phyloP scores from a whole-genome alignment of 805 yeast species.

The Candida anglica region DNA sequence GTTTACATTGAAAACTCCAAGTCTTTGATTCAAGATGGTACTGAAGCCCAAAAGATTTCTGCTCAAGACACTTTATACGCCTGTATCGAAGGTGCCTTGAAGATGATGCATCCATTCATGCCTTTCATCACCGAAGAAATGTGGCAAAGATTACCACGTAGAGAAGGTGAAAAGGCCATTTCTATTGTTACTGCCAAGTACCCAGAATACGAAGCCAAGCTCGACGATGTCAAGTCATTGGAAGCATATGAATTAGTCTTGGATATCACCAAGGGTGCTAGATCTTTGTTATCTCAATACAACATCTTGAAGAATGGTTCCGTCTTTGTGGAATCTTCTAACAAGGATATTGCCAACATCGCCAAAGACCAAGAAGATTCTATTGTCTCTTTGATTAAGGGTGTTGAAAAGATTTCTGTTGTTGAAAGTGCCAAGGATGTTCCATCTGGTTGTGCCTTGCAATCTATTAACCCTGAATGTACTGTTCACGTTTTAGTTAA shows the following conservation, averaged over 20 bases:
- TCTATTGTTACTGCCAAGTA: slow-evolving; percentile 77
- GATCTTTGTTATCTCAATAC: slow-evolving; percentile 90
- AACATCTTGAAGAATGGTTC: slow-evolving; percentile 84
- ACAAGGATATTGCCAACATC: slow-evolving; percentile 44
- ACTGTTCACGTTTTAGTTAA: slow-evolving; percentile 88
- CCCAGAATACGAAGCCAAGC: slow-evolving; percentile 63
- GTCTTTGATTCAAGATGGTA: slow-evolving; percentile 86
- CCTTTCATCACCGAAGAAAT: slow-evolving; percentile 95
- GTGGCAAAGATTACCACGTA: slow-evolving; percentile 97
- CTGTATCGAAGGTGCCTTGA: slow-evolving; percentile 86
- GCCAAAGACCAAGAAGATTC: slow-evolving; percentile 73
- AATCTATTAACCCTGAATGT: slow-evolving; percentile 74
- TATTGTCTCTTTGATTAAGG: slow-evolving; percentile 89
- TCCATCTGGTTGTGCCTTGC: slow-evolving; percentile 89
- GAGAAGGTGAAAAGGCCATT: slow-evolving; percentile 62
- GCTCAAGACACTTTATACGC: slow-evolving; percentile 95
- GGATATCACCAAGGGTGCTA: slow-evolving; percentile 83
- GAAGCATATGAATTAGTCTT: slow-evolving; percentile 79
- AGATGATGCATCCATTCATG: slow-evolving; percentile 96
- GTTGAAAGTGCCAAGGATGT: slow-evolving; percentile 51
- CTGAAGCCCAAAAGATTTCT: slow-evolving; percentile 75
- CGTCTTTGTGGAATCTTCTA: slow-evolving; percentile 72
- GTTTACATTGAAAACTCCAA: slow-evolving; percentile 98
- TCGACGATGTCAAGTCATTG: slow-evolving; percentile 61
- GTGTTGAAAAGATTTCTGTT: slow-evolving; percentile 71